Conservation (phyloP, 352 stramenopile genomes). For the Phytopythium chamaehyphon region DNA sequence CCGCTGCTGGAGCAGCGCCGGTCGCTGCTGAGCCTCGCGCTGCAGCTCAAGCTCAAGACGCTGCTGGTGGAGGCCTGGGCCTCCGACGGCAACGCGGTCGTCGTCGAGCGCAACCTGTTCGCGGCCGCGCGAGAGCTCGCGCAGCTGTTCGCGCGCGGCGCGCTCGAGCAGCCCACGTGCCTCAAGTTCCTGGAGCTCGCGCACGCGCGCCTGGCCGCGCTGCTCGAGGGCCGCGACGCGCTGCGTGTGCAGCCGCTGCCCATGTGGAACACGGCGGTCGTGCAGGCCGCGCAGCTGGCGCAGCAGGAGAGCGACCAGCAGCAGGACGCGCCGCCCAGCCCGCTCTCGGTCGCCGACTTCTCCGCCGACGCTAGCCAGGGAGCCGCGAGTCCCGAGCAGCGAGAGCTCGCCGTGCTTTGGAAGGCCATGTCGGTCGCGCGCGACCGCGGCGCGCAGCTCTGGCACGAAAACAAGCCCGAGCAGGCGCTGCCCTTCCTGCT, state of each 20-base stretch:
- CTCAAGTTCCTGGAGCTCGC: constrained; percentile 73
- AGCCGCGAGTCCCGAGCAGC: constrained; percentile 1
- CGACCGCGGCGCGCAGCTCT: constrained; percentile 74
- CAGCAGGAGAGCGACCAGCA: neutral
- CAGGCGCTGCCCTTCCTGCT: constrained; percentile 77
- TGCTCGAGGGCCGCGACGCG: constrained; percentile 58
- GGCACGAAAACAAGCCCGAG: constrained; percentile 85
- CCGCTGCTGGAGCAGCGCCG: constrained; percentile 42
- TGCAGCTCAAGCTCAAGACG: constrained; percentile 85
- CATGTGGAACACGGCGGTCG: constrained; percentile 75
- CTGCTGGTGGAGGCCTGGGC: constrained; percentile 79
- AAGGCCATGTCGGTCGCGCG: constrained; percentile 78
- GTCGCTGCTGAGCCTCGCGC: constrained; percentile 70
- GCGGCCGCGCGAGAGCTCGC: constrained; percentile 78
- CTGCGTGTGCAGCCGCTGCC: constrained; percentile 62
- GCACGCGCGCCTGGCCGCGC: constrained; percentile 53
- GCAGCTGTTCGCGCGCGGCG: constrained; percentile 65
- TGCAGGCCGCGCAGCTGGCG: constrained; percentile 53
- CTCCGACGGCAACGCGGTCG: constrained; percentile 84
- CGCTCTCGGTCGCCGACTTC: constrained; percentile 50
- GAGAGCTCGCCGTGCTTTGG: constrained; percentile 75
- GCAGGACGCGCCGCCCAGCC: constrained; percentile 32
- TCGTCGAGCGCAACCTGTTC: constrained; percentile 84
- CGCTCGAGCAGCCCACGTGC: constrained; percentile 75
- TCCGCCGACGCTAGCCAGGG: constrained; percentile 5